Conservation (phyloP, 805 yeast genomes). For the Kodamaea hsintzibuensis region DNA sequence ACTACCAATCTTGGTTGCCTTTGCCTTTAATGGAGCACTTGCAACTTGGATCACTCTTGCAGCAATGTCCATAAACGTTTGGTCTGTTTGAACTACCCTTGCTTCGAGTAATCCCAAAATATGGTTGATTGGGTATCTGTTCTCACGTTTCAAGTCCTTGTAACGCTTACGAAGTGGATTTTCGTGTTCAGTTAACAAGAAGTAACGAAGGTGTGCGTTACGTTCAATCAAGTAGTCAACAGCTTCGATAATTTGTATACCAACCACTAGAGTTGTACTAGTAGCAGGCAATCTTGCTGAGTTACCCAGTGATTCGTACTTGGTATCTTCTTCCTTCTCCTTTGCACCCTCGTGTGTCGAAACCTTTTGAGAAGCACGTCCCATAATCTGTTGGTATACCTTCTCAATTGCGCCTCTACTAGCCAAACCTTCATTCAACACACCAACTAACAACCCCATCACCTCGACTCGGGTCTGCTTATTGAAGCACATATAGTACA, state of each 20-base stretch:
- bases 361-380: slow-evolving; percentile 38
- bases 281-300: slow-evolving; percentile 50
- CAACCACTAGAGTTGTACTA: slow-evolving; percentile 68
- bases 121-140: slow-evolving; percentile 72
- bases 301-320: slow-evolving; percentile 11
- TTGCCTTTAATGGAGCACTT: slow-evolving; percentile 64
- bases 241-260: slow-evolving; percentile 75
- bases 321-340: neutral
- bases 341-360: slow-evolving; percentile 10
- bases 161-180: slow-evolving; percentile 34
- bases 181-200: slow-evolving; percentile 75
- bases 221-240: slow-evolving; percentile 68
- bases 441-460: slow-evolving; percentile 62
- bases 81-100: slow-evolving; percentile 66
- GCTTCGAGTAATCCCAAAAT: slow-evolving; percentile 64
- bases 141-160: slow-evolving; percentile 35
- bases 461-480: slow-evolving; percentile 79
- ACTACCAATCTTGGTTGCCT: slow-evolving; percentile 14
- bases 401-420: slow-evolving; percentile 62
- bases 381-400: slow-evolving; percentile 57
- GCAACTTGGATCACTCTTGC: slow-evolving; percentile 76
- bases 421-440: slow-evolving; percentile 73
- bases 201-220: slow-evolving; percentile 67
- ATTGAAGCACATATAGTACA: slow-evolving; percentile 68
- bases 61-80: slow-evolving; percentile 71